phyloP scores from a whole-genome alignment of 306 rosid species.

The Sicyos baderoa region DNA sequence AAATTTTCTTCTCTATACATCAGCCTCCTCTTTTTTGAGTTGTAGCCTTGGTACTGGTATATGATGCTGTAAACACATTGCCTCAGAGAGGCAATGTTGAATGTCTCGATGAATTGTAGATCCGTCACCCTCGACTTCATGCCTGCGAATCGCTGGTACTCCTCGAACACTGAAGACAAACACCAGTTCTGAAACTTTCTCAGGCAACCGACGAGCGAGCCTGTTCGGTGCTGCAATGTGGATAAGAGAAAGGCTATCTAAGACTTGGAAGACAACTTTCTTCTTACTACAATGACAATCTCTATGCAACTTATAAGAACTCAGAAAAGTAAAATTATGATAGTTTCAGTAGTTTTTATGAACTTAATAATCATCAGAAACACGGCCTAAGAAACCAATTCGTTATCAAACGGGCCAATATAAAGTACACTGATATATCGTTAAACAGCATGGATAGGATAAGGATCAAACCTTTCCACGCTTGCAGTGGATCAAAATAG shows the following conservation, averaged over 20 bases:
- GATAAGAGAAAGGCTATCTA: neutral
- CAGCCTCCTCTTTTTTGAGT: constrained; percentile 70
- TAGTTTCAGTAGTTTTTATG: neutral
- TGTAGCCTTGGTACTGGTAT: constrained; percentile 84
- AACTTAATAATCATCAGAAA: neutral
- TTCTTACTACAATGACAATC: neutral
- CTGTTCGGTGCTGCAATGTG: constrained; percentile 72
- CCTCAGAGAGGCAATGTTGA: constrained; percentile 47
- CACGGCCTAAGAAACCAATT: neutral
- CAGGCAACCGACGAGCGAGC: constrained; percentile 85
- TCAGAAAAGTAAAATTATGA: neutral
- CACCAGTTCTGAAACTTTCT: constrained; percentile 95
- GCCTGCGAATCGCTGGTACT: constrained; percentile 72
- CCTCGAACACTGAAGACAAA: constrained; percentile 68
- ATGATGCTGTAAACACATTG: constrained; percentile 89
- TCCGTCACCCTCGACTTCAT: constrained; percentile 59
- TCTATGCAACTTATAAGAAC: neutral
- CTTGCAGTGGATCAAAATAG: constrained; percentile 60
- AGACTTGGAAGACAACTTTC: neutral
- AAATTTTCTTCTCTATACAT: constrained; percentile 55
- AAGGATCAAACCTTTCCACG: constrained; percentile 42
- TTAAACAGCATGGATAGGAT: neutral
- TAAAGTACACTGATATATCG: neutral
- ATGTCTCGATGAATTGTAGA: constrained; percentile 57
- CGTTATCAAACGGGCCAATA: neutral